These are phyloP conservation scores for Primulina eburnea DNA, from an alignment of 257 asterid species.

Conservation along the genomic window DNA sequence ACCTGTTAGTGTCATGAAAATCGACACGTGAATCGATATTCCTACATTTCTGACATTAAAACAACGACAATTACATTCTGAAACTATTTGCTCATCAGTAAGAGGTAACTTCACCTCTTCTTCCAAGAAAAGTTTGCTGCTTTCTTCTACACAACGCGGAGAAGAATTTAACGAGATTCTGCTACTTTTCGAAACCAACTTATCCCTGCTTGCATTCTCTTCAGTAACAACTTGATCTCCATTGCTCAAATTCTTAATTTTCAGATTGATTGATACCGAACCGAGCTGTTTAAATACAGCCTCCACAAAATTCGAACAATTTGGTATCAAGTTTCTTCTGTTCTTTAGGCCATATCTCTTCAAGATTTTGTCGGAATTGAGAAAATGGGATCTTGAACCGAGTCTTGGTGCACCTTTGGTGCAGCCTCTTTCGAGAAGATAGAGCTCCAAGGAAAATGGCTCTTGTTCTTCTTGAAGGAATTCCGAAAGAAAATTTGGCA, in stretches of 20 bases:
- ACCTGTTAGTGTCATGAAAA: constrained; percentile 38
- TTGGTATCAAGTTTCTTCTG: constrained; percentile 32
- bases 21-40: constrained; percentile 15
- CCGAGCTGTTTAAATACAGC: constrained; percentile 35
- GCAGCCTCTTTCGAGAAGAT: constrained; percentile 29
- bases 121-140: constrained; percentile 9
- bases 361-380: constrained; percentile 14
- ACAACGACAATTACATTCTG: background rate
- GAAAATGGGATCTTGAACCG: background rate
- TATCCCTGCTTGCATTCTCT: constrained; percentile 31
- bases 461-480: background rate
- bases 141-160: constrained; percentile 18
- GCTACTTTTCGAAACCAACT: constrained; percentile 39
- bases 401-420: background rate
- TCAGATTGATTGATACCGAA: constrained; percentile 6
- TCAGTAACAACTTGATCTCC: constrained; percentile 9
- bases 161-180: constrained; percentile 40
- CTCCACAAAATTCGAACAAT: constrained; percentile 42
- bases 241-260: constrained; percentile 24
- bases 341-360: constrained; percentile 33
- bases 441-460: background rate
- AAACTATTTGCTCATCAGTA: background rate
- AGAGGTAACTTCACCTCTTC: constrained; percentile 35
- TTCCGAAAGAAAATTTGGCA: constrained; percentile 29
- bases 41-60: background rate